Evolutionary conservation across 129 eudicot genomes (phyloP), one percentile per base, ranked within the genome.

Genomic region (Artemisia tridentata): DNA sequence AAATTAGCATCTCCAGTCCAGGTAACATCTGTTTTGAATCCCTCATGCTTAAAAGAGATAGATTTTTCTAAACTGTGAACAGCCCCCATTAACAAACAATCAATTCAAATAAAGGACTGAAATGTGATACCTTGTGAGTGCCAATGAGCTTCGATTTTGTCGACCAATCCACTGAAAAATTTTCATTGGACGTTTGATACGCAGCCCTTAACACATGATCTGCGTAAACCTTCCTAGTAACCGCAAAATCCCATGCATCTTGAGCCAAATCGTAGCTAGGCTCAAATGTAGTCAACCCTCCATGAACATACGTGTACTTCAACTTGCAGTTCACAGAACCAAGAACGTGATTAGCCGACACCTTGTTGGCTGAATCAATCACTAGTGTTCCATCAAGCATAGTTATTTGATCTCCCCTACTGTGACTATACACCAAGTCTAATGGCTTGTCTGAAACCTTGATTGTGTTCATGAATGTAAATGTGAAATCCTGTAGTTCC

Each of bases 211-310:
- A 62, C 68, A 86, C 80, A 65, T 81, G 88, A 75, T 85, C 92
- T 1, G 83, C 78, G 25, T 77, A 80, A 72, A 89, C 88, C 88
- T 70, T 89, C 72, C 90, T 78, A 0, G 95, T 74, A 41, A 92
- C 83, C 1, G 85, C 86, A 73, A 92, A 92, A 83, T 92, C 95
- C 96, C 96, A 89, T 7, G 91, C 70, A 78, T 92, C 81, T 78
- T 85, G 83, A 9, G 82, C 86, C 75, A 83, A 72, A 53, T 92
- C 96, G 65, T 84, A 92, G 84, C 85, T 84, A 11, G 91, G 98
- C 79, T 89, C 98, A 67, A 88, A 84, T n/a, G 98, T 84, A 55
- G 95, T 86, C 72, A 83, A 2, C 48, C 95, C 96, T 60, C 79
- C 79, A 31, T 92, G 96, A 53, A 86, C 74, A 61, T 86, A 92